Conservation (phyloP, 768 basidiomycete species). For the Tylopilus plumbeoviolaceoides region DNA sequence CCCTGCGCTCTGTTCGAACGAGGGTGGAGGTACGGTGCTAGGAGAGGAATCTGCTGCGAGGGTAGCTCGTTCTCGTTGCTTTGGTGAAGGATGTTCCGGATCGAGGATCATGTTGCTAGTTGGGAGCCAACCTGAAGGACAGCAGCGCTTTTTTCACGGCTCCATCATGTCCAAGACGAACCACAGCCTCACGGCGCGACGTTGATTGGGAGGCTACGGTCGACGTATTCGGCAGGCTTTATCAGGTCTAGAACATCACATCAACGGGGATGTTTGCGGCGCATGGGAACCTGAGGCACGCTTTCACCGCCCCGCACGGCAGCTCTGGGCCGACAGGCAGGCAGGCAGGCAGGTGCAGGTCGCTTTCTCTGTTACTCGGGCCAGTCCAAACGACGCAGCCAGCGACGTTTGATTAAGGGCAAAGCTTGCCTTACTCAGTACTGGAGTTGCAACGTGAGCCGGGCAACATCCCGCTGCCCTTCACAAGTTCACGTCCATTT, state of each 20-base stretch:
- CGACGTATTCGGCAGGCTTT: background rate
- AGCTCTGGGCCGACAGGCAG: background rate
- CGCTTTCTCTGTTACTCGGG: slow-evolving; percentile 3
- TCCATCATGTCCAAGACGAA: background rate
- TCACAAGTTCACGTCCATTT: slow-evolving; percentile 22
- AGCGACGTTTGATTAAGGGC: slow-evolving; percentile 12
- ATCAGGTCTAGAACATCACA: slow-evolving; percentile 1
- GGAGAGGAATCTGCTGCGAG: background rate
- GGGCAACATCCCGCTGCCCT: slow-evolving; percentile 11
- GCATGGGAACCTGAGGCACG: slow-evolving; percentile 5
- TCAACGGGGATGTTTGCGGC: slow-evolving; percentile 7
- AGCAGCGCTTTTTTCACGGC: no score
- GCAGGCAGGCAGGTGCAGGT: slow-evolving; percentile 10
- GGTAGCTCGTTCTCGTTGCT: background rate
- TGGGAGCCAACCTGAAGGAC: no score
- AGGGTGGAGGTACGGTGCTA: slow-evolving; percentile 13
- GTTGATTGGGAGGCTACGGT: background rate
- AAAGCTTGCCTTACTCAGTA: slow-evolving; percentile 16
- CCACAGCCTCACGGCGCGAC: background rate
- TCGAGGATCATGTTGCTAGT: background rate
- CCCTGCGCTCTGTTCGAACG: slow-evolving; percentile 26
- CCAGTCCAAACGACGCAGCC: slow-evolving; percentile 3
- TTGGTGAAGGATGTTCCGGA: slow-evolving; percentile 6
- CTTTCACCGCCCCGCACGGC: slow-evolving; percentile 9
- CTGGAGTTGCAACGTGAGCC: slow-evolving; percentile 14